These are phyloP conservation scores for Luffa aegyptiaca DNA, from an alignment of 306 rosid genomes.

Conservation along the genomic window DNA sequence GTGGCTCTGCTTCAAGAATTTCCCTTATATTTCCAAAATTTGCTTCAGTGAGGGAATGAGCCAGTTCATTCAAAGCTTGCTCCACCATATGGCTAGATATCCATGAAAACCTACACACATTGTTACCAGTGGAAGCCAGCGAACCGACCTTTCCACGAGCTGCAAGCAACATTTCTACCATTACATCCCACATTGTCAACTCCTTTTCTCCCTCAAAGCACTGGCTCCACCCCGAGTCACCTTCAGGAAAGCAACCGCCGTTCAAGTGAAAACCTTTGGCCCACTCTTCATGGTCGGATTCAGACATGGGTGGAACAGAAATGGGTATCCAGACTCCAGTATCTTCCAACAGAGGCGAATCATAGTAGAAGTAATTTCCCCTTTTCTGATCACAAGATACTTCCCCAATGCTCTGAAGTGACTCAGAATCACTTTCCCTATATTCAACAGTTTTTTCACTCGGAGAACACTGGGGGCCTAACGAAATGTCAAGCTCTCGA, in stretches of 20 bases:
- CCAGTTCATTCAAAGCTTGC: constrained; percentile 92
- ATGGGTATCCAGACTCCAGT: constrained; percentile 98
- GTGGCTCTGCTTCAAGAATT: constrained; percentile 79
- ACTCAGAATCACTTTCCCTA: constrained; percentile 23
- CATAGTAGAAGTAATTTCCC: constrained; percentile 66
- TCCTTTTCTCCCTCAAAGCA: constrained; percentile 68
- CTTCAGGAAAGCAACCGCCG: constrained; percentile 86
- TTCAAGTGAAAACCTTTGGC: constrained; percentile 47
- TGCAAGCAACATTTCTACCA: constrained; percentile 72
- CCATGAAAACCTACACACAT: constrained; percentile 39
- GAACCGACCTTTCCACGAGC: constrained; percentile 76
- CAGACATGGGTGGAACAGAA: constrained; percentile 94
- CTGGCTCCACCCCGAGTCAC: constrained; percentile 73
- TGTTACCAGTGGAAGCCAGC: constrained; percentile 52
- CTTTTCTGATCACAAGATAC: constrained; percentile 23
- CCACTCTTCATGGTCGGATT: constrained; percentile 64
- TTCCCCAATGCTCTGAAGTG: constrained; percentile 18
- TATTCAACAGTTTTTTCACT: not conserved
- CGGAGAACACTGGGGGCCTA: not conserved
- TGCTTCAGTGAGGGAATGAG: constrained; percentile 75
- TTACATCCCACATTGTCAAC: constrained; percentile 96
- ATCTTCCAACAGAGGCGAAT: constrained; percentile 59
- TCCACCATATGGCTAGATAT: constrained; percentile 59
- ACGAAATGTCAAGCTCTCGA: not conserved
- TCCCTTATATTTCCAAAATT: constrained; percentile 55